Conservation (phyloP, 2,329 filamentous ascomycete species). For the Sclerotinia nivalis region DNA sequence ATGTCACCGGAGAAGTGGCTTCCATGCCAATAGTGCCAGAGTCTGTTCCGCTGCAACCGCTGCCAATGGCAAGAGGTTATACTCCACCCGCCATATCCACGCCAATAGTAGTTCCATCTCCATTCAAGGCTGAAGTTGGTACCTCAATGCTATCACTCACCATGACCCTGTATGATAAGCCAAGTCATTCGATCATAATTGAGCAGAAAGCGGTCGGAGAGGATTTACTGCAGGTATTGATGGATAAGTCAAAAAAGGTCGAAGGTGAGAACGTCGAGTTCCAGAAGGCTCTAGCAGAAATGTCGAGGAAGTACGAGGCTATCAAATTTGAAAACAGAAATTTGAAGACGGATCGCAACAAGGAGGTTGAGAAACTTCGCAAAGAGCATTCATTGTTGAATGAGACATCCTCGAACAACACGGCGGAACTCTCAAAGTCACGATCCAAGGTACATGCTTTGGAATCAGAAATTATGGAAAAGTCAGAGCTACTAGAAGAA, state of each 20-base stretch:
- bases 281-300: neutral
- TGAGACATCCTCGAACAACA: neutral
- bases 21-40: too few relatives aligned
- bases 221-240: too few relatives aligned
- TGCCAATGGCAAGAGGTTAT: neutral
- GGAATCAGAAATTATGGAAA: neutral
- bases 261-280: neutral
- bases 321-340: slow-evolving; percentile 15
- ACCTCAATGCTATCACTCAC: too few relatives aligned
- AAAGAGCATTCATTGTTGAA: neutral
- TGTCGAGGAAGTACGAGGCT: neutral
- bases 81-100: too few relatives aligned
- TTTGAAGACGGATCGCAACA: slow-evolving; percentile 6
- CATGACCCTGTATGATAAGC: too few relatives aligned
- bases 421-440: neutral
- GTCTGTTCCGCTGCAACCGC: too few relatives aligned
- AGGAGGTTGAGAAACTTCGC: slow-evolving; percentile 1
- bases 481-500: neutral
- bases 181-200: too few relatives aligned
- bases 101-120: neutral
- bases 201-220: too few relatives aligned
- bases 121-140: neutral
- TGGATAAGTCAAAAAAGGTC: neutral
- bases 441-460: neutral
- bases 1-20: neutral